A percentile compares a stretch with the other conserved stretches of the same genome.
Evolutionary conservation across 192 early-diverging fungal species (phyloP).

Genomic region (Obelidium mucronatum): DNA sequence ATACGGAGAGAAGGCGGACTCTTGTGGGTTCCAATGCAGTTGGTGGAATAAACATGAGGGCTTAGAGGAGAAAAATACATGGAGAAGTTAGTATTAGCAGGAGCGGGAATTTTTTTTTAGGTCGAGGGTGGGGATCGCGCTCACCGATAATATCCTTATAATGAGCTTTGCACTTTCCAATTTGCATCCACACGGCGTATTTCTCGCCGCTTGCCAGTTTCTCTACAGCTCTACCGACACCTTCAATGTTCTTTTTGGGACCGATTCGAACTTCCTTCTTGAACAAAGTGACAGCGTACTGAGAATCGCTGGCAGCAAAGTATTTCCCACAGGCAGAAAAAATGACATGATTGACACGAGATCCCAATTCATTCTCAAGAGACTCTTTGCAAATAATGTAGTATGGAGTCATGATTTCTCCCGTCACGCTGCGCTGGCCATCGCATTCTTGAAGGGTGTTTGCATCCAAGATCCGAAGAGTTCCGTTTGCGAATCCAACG

Average conservation of each 20-base stretch:
- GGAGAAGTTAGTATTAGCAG: background rate
- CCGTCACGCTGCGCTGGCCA: constrained; percentile 37
- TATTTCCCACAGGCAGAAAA: constrained; percentile 48
- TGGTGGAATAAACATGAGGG: constrained; percentile 46
- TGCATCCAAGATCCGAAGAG: constrained; percentile 46
- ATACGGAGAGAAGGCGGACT: constrained; percentile 49
- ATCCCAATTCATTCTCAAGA: background rate
- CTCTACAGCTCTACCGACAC: constrained; percentile 33
- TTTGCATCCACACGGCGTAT: constrained; percentile 51
- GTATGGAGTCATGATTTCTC: constrained; percentile 27
- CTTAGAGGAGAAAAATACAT: constrained; percentile 27
- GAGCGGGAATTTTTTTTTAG: background rate
- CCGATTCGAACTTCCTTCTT: constrained; percentile 31
- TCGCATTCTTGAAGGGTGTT: constrained; percentile 45
- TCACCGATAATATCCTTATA: constrained; percentile 58
- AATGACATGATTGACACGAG: constrained; percentile 32
- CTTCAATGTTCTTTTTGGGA: constrained; percentile 29
- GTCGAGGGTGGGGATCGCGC: background rate
- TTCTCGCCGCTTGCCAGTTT: constrained; percentile 28
- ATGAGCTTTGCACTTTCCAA: constrained; percentile 54
- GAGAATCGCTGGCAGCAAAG: constrained; percentile 47
- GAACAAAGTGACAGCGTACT: constrained; percentile 48
- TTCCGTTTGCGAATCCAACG: constrained; percentile 59
- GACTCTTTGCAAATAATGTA: constrained; percentile 18
- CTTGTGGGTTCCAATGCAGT: constrained; percentile 26